Conservation (phyloP, 2,329 filamentous ascomycete genomes). For the Colletotrichum tropicale region DNA sequence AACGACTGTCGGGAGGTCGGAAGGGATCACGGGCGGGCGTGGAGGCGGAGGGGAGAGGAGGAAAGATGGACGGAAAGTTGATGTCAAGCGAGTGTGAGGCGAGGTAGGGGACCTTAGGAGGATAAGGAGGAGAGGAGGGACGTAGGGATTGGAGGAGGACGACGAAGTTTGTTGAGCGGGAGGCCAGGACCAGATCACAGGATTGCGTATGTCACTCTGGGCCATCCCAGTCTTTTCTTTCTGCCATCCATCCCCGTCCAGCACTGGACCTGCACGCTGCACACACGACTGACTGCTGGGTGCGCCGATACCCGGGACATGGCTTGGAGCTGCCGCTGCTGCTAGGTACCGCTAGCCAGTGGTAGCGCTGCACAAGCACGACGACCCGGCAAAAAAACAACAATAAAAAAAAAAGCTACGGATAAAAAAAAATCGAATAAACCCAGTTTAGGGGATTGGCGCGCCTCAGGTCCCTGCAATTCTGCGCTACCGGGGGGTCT, state of each 20-base stretch:
- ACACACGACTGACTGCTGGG: background rate
- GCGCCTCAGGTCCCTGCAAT: constrained; percentile 9
- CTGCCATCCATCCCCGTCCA: background rate
- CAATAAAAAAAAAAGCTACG: background rate
- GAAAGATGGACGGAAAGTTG: background rate
- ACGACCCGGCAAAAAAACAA: background rate
- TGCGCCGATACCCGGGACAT: constrained; percentile 8
- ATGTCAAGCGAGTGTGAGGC: background rate
- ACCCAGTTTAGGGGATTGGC: constrained; percentile 9
- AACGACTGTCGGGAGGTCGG: constrained; percentile 2
- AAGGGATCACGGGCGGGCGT: background rate
- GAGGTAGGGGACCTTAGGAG: background rate
- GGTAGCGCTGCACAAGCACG: background rate
- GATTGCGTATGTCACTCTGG: constrained; percentile 21
- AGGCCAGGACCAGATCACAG: background rate
- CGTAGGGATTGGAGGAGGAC: background rate
- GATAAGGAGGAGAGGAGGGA: background rate
- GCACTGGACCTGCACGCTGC: background rate
- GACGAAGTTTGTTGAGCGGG: constrained; percentile 8
- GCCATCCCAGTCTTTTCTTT: constrained; percentile 5
- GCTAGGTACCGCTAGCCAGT: background rate
- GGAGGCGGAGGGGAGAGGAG: background rate
- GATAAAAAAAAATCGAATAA: background rate
- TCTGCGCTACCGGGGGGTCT: constrained; percentile 8
- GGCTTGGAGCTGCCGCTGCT: background rate